Percentiles rank a stretch among this genome's conserved stretches.
Evolutionary conservation across 306 rosid genomes (phyloP).

Genomic region (Hippophae rhamnoides): DNA sequence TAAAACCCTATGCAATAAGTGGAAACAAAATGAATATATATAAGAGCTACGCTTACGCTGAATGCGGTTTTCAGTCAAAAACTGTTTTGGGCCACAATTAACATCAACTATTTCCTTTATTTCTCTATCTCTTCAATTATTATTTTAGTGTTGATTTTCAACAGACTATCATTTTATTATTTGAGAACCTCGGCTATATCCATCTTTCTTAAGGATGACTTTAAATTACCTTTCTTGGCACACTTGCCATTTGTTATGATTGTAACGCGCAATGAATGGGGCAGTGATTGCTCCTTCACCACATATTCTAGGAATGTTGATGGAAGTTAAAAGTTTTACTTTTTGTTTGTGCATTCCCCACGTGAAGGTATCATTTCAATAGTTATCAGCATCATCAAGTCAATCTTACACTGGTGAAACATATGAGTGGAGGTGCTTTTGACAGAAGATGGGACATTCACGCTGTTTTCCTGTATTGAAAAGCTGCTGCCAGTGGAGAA

Average conservation of each 20-base stretch:
- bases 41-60: no score
- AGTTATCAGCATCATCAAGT: constrained; percentile 8
- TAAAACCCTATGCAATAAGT: no score
- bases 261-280: constrained; percentile 1
- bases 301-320: constrained; percentile 3
- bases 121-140: no score
- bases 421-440: constrained; percentile 24
- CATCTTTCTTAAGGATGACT: background rate
- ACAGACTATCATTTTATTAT: no score
- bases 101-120: no score
- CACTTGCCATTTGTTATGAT: constrained; percentile 1
- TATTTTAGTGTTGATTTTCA: no score
- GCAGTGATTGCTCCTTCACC: constrained; percentile 13
- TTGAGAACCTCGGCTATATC: no score
- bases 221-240: constrained; percentile 9
- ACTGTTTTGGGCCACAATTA: no score
- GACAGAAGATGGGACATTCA: constrained; percentile 7
- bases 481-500: constrained; percentile 12
- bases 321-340: constrained; percentile 1
- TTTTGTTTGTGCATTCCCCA: constrained; percentile 13
- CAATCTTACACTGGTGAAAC: constrained; percentile 20
- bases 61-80: no score
- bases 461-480: constrained; percentile 17
- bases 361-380: constrained; percentile 11
- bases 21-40: no score